phyloP scores from a whole-genome alignment of 108 stramenopile genomes.

The Hondaea fermentalgiana region DNA sequence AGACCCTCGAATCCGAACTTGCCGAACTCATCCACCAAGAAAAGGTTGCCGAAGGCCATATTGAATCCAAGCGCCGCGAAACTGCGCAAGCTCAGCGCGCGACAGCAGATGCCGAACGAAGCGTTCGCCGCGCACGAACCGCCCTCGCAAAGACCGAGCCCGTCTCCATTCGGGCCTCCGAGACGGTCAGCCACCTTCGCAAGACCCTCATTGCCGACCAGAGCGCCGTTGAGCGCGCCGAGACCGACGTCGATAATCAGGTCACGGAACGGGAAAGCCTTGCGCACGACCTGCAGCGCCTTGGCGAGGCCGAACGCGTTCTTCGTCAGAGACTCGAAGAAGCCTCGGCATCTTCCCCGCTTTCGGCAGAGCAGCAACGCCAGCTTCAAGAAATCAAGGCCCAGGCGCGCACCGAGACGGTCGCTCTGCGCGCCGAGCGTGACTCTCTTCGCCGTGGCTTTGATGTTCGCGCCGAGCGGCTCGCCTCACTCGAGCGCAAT shows the following conservation, averaged over 20 bases:
- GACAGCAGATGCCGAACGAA: slow-evolving; percentile 59
- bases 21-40: slow-evolving; percentile 48
- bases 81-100: slow-evolving; percentile 53
- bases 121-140: slow-evolving; percentile 53
- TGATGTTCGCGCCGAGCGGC: neutral
- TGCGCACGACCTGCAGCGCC: neutral
- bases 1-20: slow-evolving; percentile 54
- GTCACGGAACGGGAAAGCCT: neutral
- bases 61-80: slow-evolving; percentile 66
- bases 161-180: slow-evolving; percentile 53
- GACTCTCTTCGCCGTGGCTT: neutral
- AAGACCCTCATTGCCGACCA: slow-evolving; percentile 57
- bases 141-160: slow-evolving; percentile 65
- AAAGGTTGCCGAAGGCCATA: slow-evolving; percentile 45
- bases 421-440: neutral
- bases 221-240: slow-evolving; percentile 48
- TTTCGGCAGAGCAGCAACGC: neutral
- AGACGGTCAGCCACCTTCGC: slow-evolving; percentile 60
- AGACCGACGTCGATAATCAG: slow-evolving; percentile 53
- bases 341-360: neutral
- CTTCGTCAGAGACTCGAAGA: neutral
- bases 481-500: neutral
- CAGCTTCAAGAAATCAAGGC: neutral
- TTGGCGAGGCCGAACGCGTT: neutral
- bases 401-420: neutral